Percentiles rank a stretch among this genome's conserved stretches.
phyloP scores from a whole-genome alignment of 2,329 filamentous ascomycete genomes.

The Madurella fahalii region DNA sequence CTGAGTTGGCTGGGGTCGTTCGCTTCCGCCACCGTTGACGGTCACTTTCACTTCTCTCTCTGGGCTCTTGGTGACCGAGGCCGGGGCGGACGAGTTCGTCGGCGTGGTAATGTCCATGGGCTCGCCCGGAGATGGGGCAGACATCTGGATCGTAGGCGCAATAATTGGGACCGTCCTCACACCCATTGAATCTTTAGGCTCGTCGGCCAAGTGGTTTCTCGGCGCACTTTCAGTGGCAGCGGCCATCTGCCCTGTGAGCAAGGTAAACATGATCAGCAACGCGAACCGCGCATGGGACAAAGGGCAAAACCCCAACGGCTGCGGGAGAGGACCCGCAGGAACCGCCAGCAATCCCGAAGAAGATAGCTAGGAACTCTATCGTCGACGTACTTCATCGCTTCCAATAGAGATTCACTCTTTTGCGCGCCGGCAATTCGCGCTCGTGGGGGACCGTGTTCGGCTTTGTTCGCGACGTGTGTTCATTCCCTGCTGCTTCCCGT shows the following conservation, averaged over 20 bases:
- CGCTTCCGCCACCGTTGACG: conserved; percentile 25
- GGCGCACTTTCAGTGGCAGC: conserved; percentile 49
- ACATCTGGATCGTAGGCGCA: conserved; percentile 55
- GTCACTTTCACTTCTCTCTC: conserved; percentile 33
- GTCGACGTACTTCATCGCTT: conserved; percentile 24
- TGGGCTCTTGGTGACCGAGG: conserved; percentile 42
- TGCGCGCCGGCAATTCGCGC: conserved; percentile 10
- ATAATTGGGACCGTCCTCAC: conserved; percentile 55
- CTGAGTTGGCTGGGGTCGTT: conserved; percentile 25
- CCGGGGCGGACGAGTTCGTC: conserved; percentile 42
- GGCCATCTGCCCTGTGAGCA: conserved; percentile 45
- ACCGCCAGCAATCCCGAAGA: conserved; percentile 2
- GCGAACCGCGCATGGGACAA: conserved; percentile 3
- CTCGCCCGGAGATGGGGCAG: conserved; percentile 53
- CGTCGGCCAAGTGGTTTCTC: conserved; percentile 40
- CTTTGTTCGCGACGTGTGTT: conserved; percentile 9
- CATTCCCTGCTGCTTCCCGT: conserved; percentile 11
- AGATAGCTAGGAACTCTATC: no score
- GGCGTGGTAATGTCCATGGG: conserved; percentile 60
- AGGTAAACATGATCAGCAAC: conserved; percentile 18
- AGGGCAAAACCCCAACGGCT: not conserved
- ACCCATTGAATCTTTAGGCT: conserved; percentile 44
- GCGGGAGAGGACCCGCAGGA: not conserved
- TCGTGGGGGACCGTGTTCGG: not conserved
- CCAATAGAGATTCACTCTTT: conserved; percentile 9